Evolutionary conservation across 2,329 filamentous ascomycete species (phyloP).

Genomic region (Capronia epimyces): DNA sequence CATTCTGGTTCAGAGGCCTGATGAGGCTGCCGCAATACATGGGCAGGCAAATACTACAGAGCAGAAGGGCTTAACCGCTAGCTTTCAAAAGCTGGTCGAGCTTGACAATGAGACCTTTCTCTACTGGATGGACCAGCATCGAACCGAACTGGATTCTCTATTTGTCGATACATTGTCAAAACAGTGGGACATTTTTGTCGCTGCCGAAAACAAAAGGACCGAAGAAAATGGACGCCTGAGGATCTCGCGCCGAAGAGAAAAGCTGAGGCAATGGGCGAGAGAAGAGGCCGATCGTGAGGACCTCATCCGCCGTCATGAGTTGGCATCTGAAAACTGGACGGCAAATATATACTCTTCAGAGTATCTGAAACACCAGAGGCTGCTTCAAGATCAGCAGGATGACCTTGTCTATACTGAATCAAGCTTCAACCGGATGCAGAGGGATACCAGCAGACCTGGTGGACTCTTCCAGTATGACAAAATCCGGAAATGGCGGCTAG

Average conservation of each 20-base stretch:
- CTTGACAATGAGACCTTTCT: constrained; percentile 86
- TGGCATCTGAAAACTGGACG: constrained; percentile 84
- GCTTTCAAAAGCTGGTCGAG: constrained; percentile 78
- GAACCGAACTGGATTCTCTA: constrained; percentile 68
- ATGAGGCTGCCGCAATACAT: constrained; percentile 70
- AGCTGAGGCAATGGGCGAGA: constrained; percentile 70
- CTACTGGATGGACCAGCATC: constrained; percentile 78
- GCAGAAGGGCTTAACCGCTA: constrained; percentile 64
- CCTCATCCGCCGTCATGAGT: constrained; percentile 72
- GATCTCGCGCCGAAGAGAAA: constrained; percentile 71
- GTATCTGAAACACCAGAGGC: constrained; percentile 81
- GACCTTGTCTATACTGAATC: constrained; percentile 72
- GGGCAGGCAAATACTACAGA: constrained; percentile 65
- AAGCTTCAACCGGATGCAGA: constrained; percentile 70
- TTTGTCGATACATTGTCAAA: constrained; percentile 78
- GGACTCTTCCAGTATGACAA: constrained; percentile 67
- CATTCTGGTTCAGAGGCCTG: constrained; percentile 85
- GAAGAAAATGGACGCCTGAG: constrained; percentile 68
- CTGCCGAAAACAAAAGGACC: constrained; percentile 71
- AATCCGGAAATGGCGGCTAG: constrained; percentile 77
- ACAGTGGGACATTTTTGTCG: constrained; percentile 83
- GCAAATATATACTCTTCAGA: constrained; percentile 93
- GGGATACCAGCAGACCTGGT: constrained; percentile 70
- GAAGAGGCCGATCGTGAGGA: constrained; percentile 66
- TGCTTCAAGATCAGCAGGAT: constrained; percentile 89